Evolutionary conservation across 75 land plant genomes (phyloP).

Genomic region (Sequoia sempervirens): DNA sequence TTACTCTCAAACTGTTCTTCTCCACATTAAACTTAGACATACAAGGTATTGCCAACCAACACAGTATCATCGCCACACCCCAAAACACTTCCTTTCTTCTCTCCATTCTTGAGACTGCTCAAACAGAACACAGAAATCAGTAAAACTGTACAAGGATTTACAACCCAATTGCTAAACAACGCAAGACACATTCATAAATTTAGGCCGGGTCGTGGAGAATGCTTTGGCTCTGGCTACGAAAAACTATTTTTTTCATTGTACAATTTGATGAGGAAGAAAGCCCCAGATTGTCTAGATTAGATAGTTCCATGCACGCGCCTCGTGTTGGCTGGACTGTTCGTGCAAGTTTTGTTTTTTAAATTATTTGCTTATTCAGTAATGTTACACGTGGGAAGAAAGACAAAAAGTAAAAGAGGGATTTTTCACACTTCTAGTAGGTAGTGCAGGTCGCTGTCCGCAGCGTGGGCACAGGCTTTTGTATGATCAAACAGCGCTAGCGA

Average conservation of each 20-base stretch:
- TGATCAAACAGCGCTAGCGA: neutral
- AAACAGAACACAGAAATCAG: neutral
- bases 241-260: neutral
- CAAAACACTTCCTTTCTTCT: neutral
- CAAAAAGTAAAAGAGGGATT: neutral
- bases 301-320: neutral
- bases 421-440: neutral
- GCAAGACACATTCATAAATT: neutral
- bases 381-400: neutral
- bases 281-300: too few relatives aligned
- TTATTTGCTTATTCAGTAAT: neutral
- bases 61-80: neutral
- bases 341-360: neutral
- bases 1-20: conserved; percentile 83
- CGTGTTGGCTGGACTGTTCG: neutral
- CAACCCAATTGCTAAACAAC: neutral
- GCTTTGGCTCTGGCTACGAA: neutral
- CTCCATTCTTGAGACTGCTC: neutral
- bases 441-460: neutral
- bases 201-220: neutral
- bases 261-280: neutral
- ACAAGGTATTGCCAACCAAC: neutral
- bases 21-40: conserved; percentile 65
- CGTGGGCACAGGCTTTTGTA: neutral
- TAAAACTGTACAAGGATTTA: neutral